A percentile compares a stretch with the other conserved stretches of the same genome.
Conservation (phyloP, 1,284 basidiomycete species). For the Rhodotorula sp. region DNA sequence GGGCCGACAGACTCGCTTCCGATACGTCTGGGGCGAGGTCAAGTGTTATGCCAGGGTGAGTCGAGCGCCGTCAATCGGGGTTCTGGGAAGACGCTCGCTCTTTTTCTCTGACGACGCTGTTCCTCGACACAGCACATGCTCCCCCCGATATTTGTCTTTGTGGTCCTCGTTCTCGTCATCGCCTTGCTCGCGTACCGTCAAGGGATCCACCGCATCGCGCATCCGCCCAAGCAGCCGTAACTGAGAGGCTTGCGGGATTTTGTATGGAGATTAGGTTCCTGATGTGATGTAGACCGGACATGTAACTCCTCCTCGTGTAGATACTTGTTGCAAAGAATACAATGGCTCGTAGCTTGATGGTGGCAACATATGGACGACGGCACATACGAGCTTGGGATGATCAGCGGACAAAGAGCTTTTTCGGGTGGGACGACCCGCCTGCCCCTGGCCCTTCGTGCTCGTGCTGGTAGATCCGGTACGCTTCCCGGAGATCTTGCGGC, state of each 20-base stretch:
- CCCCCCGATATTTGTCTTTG: slow-evolving; percentile 32
- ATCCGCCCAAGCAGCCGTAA: background rate
- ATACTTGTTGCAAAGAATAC: background rate
- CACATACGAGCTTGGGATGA: no score
- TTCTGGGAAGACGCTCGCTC: no score
- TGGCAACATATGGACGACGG: background rate
- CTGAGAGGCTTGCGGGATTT: background rate
- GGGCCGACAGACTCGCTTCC: background rate
- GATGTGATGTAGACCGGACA: no score
- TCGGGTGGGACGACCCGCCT: slow-evolving; percentile 14
- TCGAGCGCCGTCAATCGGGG: no score
- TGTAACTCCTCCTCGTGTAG: background rate
- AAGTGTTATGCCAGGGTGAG: slow-evolving; percentile 18
- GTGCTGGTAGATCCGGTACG: slow-evolving; percentile 74
- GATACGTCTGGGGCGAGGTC: slow-evolving; percentile 4
- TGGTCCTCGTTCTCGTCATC: slow-evolving; percentile 25
- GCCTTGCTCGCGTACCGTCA: slow-evolving; percentile 20
- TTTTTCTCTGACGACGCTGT: background rate
- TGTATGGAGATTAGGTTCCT: background rate
- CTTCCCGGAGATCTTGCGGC: slow-evolving; percentile 82
- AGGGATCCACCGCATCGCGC: slow-evolving; percentile 9
- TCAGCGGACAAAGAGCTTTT: slow-evolving; percentile 36
- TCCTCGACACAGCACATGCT: slow-evolving; percentile 29
- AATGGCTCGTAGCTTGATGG: no score
- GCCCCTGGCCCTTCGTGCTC: slow-evolving; percentile 46